phyloP scores from a whole-genome alignment of 768 basidiomycete species.

The Clavaria fumosa region DNA sequence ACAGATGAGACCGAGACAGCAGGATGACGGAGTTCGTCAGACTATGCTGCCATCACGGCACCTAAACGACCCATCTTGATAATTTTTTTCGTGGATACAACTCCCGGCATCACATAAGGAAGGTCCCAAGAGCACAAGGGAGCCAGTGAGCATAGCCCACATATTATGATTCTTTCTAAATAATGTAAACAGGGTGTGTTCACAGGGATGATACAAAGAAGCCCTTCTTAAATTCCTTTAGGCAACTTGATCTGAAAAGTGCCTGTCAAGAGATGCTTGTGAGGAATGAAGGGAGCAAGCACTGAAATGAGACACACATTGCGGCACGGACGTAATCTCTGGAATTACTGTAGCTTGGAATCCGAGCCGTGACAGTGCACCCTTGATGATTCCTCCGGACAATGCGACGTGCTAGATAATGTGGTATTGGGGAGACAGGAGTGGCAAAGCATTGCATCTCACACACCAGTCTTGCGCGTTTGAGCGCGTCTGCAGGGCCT shows the following conservation, averaged over 20 bases:
- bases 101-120: no score
- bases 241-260: conserved; percentile 75
- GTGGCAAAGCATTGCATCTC: neutral
- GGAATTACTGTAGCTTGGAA: conserved; percentile 59
- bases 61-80: no score
- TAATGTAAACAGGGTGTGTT: no score
- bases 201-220: no score
- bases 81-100: no score
- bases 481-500: conserved; percentile 57
- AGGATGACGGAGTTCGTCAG: no score
- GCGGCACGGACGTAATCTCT: conserved; percentile 69
- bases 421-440: neutral
- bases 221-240: no score
- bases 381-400: conserved; percentile 72
- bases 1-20: no score
- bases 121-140: no score
- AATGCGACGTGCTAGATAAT: conserved; percentile 63
- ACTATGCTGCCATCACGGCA: no score
- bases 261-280: conserved; percentile 27
- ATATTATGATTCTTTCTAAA: no score
- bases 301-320: conserved; percentile 37
- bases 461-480: conserved; percentile 54
- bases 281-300: neutral
- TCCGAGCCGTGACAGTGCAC: conserved; percentile 66
- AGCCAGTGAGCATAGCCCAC: no score